Percentiles rank a stretch among this genome's conserved stretches.
These are phyloP conservation scores for Endotrypanum monterogeii DNA, from an alignment of 208 protist species.

Conservation along the genomic window DNA sequence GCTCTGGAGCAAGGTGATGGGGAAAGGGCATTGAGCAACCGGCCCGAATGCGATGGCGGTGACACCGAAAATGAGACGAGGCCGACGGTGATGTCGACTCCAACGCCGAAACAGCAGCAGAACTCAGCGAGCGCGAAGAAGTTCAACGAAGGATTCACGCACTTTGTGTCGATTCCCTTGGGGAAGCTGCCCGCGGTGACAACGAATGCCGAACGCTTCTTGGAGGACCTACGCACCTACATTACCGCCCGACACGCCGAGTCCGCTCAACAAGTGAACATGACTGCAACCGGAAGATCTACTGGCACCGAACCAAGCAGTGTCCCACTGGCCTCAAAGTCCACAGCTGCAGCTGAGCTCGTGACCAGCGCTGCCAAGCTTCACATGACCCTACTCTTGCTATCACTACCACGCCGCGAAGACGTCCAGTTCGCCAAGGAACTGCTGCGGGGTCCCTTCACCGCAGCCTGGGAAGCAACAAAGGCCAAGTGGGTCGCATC, in stretches of 20 bases:
- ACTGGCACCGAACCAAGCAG: background rate
- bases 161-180: slow-evolving; percentile 82
- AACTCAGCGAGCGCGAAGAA: slow-evolving; percentile 15
- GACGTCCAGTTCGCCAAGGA: slow-evolving; percentile 59
- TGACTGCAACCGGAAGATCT: background rate
- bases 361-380: slow-evolving; percentile 46
- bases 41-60: slow-evolving; percentile 5
- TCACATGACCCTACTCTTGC: slow-evolving; percentile 80
- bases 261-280: background rate
- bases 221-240: slow-evolving; percentile 29
- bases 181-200: slow-evolving; percentile 47
- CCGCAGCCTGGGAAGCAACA: slow-evolving; percentile 22
- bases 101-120: slow-evolving; percentile 13
- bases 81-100: background rate
- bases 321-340: background rate
- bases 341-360: slow-evolving; percentile 35
- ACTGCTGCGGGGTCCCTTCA: slow-evolving; percentile 35
- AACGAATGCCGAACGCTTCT: slow-evolving; percentile 30
- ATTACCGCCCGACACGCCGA: slow-evolving; percentile 7
- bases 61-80: background rate
- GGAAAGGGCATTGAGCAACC: slow-evolving; percentile 16
- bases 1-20: slow-evolving; percentile 17
- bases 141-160: slow-evolving; percentile 52
- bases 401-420: slow-evolving; percentile 51
- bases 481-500: slow-evolving; percentile 18